A percentile compares a stretch with the other conserved stretches of the same genome.
Conservation (phyloP, 345 rosid genomes). For the Acer yangbiense region DNA sequence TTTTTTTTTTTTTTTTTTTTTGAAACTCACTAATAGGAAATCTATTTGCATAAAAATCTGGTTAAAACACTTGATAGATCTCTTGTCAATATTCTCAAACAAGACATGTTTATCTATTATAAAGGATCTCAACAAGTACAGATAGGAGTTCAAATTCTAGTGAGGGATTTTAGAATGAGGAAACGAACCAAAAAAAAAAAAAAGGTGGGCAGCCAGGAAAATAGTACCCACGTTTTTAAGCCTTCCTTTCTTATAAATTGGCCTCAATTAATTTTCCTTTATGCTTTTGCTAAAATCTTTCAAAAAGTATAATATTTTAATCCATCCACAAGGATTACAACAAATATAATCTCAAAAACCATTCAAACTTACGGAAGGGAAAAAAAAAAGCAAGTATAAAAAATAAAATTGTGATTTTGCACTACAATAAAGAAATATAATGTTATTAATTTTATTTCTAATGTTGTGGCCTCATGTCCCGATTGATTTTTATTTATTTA, state of each 20-base stretch:
- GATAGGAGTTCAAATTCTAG: neutral
- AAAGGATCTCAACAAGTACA: neutral
- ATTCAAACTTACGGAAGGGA: neutral
- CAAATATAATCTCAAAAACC: neutral
- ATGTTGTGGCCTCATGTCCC: neutral
- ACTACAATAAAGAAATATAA: neutral
- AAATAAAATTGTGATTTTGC: neutral
- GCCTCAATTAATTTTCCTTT: neutral
- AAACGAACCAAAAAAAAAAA: neutral
- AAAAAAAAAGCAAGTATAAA: neutral
- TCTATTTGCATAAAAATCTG: neutral
- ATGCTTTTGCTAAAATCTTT: no score
- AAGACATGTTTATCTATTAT: neutral
- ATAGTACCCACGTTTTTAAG: neutral
- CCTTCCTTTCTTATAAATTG: neutral
- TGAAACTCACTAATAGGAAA: neutral
- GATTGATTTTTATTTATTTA: neutral
- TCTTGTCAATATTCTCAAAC: neutral
- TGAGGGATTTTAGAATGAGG: neutral
- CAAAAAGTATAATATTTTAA: no score
- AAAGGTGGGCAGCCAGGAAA: neutral
- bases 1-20: no score
- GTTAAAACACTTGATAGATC: neutral
- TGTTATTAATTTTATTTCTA: neutral
- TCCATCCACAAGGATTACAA: neutral